phyloP scores from a whole-genome alignment of 345 rosid genomes.

The Eucalyptus sp. region DNA sequence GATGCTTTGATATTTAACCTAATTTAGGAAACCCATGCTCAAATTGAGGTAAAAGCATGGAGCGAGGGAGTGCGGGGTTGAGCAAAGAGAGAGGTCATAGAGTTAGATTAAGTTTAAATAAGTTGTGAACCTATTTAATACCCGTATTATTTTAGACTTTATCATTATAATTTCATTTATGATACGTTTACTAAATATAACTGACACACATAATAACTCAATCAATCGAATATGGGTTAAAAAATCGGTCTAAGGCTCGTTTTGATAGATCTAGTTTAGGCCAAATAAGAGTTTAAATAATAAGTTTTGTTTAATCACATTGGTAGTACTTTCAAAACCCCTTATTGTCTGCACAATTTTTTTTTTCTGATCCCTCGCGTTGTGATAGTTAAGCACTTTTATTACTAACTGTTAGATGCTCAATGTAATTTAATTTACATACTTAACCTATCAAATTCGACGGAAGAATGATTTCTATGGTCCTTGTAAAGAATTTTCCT shows the following conservation, averaged over 20 bases:
- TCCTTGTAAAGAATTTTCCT: neutral
- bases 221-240: too few species aligned
- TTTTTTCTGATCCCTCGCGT: neutral
- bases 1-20: too few species aligned
- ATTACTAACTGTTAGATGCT: neutral
- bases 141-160: neutral
- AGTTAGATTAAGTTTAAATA: neutral
- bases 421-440: neutral
- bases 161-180: too few species aligned
- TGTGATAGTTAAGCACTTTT: neutral
- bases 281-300: too few species aligned
- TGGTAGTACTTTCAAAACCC: neutral
- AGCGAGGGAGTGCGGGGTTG: rapidly evolving
- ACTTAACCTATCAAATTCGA: neutral
- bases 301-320: neutral
- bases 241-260: too few species aligned
- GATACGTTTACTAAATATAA: neutral
- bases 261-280: neutral
- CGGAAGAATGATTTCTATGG: rapidly evolving
- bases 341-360: neutral
- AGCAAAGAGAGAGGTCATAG: neutral
- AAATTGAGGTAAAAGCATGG: neutral
- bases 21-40: neutral
- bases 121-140: too few species aligned
- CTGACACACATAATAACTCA: neutral